Conservation (phyloP, 495 filamentous ascomycete genomes). For the Aspergillus heteromorphus region DNA sequence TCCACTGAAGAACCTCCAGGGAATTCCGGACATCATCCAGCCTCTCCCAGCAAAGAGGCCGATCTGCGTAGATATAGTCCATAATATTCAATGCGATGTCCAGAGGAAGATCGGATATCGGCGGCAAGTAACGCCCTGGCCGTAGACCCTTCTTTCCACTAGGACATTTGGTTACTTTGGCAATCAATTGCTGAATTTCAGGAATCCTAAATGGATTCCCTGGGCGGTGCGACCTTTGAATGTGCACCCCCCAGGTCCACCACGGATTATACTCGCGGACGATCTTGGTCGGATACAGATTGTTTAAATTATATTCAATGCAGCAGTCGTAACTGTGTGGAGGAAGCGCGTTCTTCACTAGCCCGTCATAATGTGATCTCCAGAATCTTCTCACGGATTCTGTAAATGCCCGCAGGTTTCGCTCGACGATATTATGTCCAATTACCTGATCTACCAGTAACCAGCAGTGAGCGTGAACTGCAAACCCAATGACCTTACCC, state of each 20-base stretch:
- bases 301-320: too few species aligned
- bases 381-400: background rate
- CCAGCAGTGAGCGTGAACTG: slow-evolving; percentile 8
- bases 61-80: background rate
- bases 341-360: too few species aligned
- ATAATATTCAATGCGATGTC: slow-evolving; percentile 7
- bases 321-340: too few species aligned
- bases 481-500: background rate
- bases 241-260: background rate
- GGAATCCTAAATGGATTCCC: slow-evolving; percentile 4
- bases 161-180: background rate
- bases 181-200: slow-evolving; percentile 3
- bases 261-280: background rate
- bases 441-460: slow-evolving; percentile 6
- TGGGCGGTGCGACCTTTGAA: background rate
- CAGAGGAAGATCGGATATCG: background rate
- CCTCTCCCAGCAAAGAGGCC: background rate
- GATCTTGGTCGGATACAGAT: background rate
- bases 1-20: slow-evolving; percentile 8
- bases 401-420: slow-evolving; percentile 1
- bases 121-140: background rate
- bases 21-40: slow-evolving; percentile 2
- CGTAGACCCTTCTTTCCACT: background rate
- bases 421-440: background rate
- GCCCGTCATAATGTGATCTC: too few species aligned